Conservation (phyloP, 768 basidiomycete genomes). For the Paxillus involutus region DNA sequence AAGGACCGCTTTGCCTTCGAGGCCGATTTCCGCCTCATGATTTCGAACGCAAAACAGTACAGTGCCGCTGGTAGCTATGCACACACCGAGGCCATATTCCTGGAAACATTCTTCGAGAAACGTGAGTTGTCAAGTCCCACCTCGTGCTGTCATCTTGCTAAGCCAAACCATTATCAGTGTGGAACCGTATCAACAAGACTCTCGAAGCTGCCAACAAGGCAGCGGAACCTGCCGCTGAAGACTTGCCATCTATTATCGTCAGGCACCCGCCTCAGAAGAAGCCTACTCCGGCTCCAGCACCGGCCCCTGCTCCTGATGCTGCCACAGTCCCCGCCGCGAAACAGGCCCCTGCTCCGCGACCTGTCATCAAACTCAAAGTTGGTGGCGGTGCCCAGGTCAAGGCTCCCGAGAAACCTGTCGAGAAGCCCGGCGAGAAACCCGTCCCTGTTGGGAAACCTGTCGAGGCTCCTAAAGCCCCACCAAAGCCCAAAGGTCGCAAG, state of each 20-base stretch:
- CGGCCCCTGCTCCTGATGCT: slow-evolving; percentile 12
- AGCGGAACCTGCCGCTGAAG: slow-evolving; percentile 21
- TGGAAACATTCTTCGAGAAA: slow-evolving; percentile 86
- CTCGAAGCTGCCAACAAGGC: slow-evolving; percentile 64
- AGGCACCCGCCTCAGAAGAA: slow-evolving; percentile 22
- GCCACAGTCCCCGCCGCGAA: slow-evolving; percentile 28
- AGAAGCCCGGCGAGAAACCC: slow-evolving; percentile 26
- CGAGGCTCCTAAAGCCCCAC: slow-evolving; percentile 33
- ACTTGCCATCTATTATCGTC: slow-evolving; percentile 25
- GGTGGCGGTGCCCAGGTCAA: slow-evolving; percentile 36
- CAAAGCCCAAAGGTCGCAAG: slow-evolving; percentile 43
- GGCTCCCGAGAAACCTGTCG: slow-evolving; percentile 29
- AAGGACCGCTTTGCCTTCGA: slow-evolving; percentile 81
- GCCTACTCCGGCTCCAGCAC: slow-evolving; percentile 5
- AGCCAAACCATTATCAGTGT: slow-evolving; percentile 52
- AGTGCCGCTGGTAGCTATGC: slow-evolving; percentile 72
- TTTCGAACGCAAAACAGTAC: slow-evolving; percentile 83
- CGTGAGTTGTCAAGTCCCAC: slow-evolving; percentile 46
- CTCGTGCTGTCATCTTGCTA: slow-evolving; percentile 1
- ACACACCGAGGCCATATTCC: slow-evolving; percentile 68
- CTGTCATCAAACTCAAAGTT: slow-evolving; percentile 70
- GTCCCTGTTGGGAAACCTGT: slow-evolving; percentile 22
- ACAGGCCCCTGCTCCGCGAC: slow-evolving; percentile 44
- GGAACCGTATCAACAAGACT: slow-evolving; percentile 85
- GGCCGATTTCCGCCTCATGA: slow-evolving; percentile 85